Conservation (phyloP, 108 stramenopile genomes). For the Skeletonema menzelii region DNA sequence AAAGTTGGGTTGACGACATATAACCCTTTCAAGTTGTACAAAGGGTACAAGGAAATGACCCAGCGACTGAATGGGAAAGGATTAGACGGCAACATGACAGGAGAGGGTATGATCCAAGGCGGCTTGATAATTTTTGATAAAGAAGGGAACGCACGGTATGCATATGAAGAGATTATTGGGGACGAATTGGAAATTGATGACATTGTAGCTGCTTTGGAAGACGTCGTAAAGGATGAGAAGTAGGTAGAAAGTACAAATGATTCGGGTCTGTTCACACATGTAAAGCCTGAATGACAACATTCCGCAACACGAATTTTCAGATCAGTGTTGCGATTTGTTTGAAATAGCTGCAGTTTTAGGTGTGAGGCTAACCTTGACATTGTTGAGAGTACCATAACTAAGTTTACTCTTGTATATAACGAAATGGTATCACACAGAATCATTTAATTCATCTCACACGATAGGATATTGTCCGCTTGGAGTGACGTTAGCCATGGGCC, state of each 20-base stretch:
- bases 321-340: not conserved
- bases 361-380: not conserved
- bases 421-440: not conserved
- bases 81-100: conserved; percentile 72
- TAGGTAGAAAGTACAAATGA: not conserved
- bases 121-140: conserved; percentile 75
- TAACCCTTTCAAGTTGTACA: conserved; percentile 59
- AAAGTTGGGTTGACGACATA: conserved; percentile 35
- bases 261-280: not conserved
- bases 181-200: conserved; percentile 54
- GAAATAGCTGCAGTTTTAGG: not conserved
- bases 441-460: conserved; percentile 3
- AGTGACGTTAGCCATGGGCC: conserved; percentile 65
- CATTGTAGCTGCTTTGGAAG: conserved; percentile 52
- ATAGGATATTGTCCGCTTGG: conserved; percentile 37
- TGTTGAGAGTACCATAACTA: not conserved
- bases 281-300: not conserved
- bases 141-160: conserved; percentile 61
- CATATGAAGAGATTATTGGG: conserved; percentile 77
- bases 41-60: conserved; percentile 38
- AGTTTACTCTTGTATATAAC: not conserved
- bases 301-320: not conserved
- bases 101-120: conserved; percentile 81
- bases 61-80: conserved; percentile 49
- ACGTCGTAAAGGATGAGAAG: conserved; percentile 13